Evolutionary conservation across 2,329 filamentous ascomycete genomes (phyloP).

Genomic region (Ophiosphaerella herpotricha): DNA sequence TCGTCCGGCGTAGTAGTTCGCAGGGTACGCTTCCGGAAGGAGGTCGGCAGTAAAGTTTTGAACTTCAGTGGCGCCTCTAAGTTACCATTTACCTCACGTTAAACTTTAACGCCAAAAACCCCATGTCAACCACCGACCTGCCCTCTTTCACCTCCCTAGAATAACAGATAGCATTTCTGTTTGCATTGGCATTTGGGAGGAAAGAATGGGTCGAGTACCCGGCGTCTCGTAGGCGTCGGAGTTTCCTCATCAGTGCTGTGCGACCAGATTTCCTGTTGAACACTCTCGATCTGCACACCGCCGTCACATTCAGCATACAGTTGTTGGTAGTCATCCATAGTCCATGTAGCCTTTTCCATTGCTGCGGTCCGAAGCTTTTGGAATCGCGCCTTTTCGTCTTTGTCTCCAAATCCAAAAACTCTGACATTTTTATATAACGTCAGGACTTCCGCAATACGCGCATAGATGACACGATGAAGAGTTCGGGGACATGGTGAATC

Average conservation of each 20-base stretch:
- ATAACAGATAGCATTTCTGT: constrained; percentile 3
- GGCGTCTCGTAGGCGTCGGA: not conserved
- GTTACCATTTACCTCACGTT: too few species aligned
- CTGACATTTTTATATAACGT: constrained; percentile 10
- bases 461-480: constrained; percentile 31
- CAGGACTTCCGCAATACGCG: constrained; percentile 22
- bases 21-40: too few species aligned
- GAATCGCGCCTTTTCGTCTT: constrained; percentile 18
- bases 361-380: constrained; percentile 1
- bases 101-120: too few species aligned
- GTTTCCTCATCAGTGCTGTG: not conserved
- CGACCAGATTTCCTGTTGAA: constrained; percentile 1
- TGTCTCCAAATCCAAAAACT: constrained; percentile 26
- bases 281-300: constrained; percentile 18
- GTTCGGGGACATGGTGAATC: constrained; percentile 25
- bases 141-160: not conserved
- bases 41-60: too few species aligned
- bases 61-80: too few species aligned
- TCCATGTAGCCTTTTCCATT: constrained; percentile 7
- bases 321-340: constrained; percentile 11
- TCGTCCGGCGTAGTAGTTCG: too few species aligned
- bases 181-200: constrained; percentile 20
- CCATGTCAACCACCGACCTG: too few species aligned
- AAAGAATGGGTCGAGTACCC: constrained; percentile 9
- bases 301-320: constrained; percentile 22